A percentile compares a stretch with the other conserved stretches of the same genome.
Conservation (phyloP, 2,329 filamentous ascomycete species). For the Trichoderma simmonsii region DNA sequence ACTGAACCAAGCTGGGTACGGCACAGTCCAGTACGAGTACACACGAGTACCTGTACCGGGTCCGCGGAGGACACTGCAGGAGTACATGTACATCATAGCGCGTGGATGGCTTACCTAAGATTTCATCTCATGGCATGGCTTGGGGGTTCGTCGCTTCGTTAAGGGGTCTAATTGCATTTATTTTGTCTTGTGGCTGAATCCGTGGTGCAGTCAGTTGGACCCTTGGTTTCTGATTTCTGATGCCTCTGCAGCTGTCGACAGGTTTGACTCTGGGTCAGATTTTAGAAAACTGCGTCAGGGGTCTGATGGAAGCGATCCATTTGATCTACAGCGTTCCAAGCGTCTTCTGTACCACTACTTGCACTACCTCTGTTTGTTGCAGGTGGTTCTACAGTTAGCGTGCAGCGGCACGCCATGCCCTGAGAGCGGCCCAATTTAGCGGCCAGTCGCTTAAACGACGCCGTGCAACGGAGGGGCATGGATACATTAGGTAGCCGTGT, state of each 20-base stretch:
- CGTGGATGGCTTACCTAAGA: background rate
- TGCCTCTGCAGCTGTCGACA: background rate
- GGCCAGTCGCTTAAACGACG: constrained; percentile 6
- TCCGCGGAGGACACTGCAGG: background rate
- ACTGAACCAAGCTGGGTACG: too few relatives aligned
- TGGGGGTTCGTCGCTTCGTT: background rate
- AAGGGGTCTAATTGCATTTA: background rate
- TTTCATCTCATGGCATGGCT: background rate
- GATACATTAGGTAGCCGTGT: background rate
- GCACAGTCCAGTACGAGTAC: too few relatives aligned
- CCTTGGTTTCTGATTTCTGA: background rate
- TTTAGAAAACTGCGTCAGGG: background rate
- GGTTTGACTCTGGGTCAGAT: background rate
- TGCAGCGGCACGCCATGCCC: constrained; percentile 8
- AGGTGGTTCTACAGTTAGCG: background rate
- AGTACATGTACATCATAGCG: background rate
- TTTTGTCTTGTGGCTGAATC: background rate
- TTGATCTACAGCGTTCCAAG: background rate
- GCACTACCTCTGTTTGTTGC: background rate
- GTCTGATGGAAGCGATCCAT: background rate
- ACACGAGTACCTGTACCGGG: background rate
- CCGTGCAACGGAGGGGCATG: background rate
- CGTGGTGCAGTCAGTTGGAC: background rate
- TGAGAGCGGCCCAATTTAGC: constrained; percentile 8
- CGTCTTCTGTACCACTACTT: background rate